Evolutionary conservation across 345 rosid genomes (phyloP).

Genomic region (Rhodamnia argentea): DNA sequence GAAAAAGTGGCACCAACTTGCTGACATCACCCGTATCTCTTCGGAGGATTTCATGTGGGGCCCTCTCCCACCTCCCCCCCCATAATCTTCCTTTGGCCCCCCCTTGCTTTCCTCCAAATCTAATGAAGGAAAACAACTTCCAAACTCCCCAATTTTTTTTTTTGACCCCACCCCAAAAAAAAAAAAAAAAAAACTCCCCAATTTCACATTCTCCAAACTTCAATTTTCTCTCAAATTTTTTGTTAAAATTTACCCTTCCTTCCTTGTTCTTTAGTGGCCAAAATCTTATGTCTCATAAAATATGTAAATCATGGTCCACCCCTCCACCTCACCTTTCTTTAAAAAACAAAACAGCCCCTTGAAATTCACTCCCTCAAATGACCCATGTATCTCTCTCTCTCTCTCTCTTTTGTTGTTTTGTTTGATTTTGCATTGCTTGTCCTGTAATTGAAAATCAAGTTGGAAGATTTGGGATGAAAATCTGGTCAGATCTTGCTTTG

Average conservation of each 20-base stretch:
- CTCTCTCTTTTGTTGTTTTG: not conserved
- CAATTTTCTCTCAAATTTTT: not conserved
- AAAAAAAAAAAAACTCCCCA: not conserved
- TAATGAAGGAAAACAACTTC: not conserved
- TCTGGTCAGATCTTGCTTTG: conserved; percentile 45
- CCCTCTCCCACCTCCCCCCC: not conserved
- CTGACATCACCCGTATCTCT: conserved; percentile 64
- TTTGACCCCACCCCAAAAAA: not conserved
- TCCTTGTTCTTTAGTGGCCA: not conserved
- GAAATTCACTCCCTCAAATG: not conserved
- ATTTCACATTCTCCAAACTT: no score
- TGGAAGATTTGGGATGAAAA: conserved; percentile 39
- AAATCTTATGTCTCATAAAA: not conserved
- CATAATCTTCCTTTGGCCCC: not conserved
- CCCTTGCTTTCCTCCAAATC: not conserved
- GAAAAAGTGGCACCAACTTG: conserved; percentile 5
- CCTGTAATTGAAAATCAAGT: conserved; percentile 34
- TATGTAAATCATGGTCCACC: conserved; percentile 12
- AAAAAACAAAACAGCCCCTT: not conserved
- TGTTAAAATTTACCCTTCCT: not conserved
- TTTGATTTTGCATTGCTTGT: conserved; percentile 25
- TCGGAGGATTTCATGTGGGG: conserved; percentile 44
- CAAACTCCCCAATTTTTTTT: not conserved
- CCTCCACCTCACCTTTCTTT: not conserved
- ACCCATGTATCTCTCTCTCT: conserved; percentile 10